Base-by-base conservation (phyloP, 495 filamentous ascomycete species). In the Penicillium samsonianum region DNA sequence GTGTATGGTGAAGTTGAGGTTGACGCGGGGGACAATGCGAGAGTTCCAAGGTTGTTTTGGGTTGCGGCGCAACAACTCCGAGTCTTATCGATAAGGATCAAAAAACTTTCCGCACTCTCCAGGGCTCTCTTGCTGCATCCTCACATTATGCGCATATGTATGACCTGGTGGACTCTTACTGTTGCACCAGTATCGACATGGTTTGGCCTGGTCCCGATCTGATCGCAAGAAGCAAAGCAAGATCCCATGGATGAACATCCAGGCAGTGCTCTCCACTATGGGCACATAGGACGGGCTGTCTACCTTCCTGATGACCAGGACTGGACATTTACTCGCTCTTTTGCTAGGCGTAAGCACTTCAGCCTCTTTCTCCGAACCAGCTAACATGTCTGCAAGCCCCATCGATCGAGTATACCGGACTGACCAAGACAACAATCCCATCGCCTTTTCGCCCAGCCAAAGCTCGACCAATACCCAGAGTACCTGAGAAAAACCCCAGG, bases 231-330 rank as follows among this genome's bases (percentile, higher is more conserved):
- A 63, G 60, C 61, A 71, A 68, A 73, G 59, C 65, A 58, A 73
- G 70, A 69, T 82, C 84, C 51, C 72, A 90, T 90, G 87, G 80
- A 80, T 87, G 79, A 87, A 61, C 62, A 69, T 54, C 60, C 67
- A 43, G 59, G 67, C 17, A 74, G 68, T 66, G 80, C 81, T 78
- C 80, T 89, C 48, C 79, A 78, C 50, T 89, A 86, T 75, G 87
- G 87, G 76, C 84, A 88, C 65, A 64, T 86, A 55, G 87, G 87
- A 63, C 75, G 75, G 63, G 74, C 82, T 23, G 54, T 69, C 33
- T 90, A 88, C 67, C 69, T 80, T 59, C 52, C 70, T 19, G 79
- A 82, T 14, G 73, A 68, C n/a, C 72, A 77, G 35, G 42, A 72
- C 58, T 90, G 87, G 87, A 65, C 48, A 9, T 89, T 89, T 66